Percentiles rank a stretch among this genome's conserved stretches.
phyloP scores from a whole-genome alignment of 192 early-diverging fungal species.

The Entomortierella chlamydospora region DNA sequence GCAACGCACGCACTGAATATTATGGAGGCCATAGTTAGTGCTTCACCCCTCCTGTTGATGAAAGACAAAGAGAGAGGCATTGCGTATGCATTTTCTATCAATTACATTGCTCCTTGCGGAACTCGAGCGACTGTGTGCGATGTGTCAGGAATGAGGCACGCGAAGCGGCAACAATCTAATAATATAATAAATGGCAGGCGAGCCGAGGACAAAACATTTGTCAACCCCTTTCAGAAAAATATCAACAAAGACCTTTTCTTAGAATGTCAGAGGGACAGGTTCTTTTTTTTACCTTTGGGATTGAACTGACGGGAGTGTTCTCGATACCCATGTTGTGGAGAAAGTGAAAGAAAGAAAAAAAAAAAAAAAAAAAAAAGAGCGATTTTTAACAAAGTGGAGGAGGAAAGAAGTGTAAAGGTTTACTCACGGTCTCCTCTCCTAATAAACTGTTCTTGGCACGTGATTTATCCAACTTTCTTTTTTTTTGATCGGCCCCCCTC shows the following conservation, averaged over 20 bases:
- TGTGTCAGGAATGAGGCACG: slow-evolving; percentile 25
- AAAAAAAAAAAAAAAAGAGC: not conserved
- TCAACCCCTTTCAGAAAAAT: not conserved
- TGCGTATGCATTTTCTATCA: too few species aligned
- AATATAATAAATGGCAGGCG: not conserved
- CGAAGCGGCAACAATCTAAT: slow-evolving; percentile 36
- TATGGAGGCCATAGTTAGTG: too few species aligned
- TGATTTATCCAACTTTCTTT: too few species aligned
- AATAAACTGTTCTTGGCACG: too few species aligned
- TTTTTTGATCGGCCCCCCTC: too few species aligned
- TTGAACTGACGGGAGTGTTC: slow-evolving; percentile 28
- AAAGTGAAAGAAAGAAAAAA: not conserved
- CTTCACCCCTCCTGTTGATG: too few species aligned
- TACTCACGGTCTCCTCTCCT: too few species aligned
- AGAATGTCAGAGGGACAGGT: not conserved
- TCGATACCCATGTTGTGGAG: slow-evolving; percentile 15
- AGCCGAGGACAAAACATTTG: not conserved
- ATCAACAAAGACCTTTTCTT: not conserved
- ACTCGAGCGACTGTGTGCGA: slow-evolving; percentile 56
- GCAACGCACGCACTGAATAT: slow-evolving; percentile 34
- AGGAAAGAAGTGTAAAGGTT: slow-evolving; percentile 9
- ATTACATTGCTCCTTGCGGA: slow-evolving; percentile 69
- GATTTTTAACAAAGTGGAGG: not conserved
- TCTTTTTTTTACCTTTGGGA: slow-evolving; percentile 33
- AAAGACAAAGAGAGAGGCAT: too few species aligned